A percentile compares a stretch with the other conserved stretches of the same genome.
Conservation (phyloP, 352 stramenopile species). For the Phytophthora vignae region DNA sequence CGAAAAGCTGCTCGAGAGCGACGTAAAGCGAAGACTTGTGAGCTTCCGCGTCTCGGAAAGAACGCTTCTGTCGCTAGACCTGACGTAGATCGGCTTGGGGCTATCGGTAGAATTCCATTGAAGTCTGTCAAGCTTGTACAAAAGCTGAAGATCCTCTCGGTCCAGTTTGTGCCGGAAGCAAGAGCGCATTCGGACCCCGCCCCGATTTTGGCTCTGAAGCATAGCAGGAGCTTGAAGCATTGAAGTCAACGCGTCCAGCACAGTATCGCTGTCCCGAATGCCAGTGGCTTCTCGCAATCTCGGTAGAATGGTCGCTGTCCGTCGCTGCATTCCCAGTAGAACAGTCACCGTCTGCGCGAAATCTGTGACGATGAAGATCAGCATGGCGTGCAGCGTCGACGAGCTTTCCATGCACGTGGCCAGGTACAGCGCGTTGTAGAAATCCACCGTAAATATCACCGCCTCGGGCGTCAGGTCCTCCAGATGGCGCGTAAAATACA, state of each 20-base stretch:
- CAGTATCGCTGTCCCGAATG: background rate
- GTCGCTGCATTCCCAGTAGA: conserved; percentile 4
- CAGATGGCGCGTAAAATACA: conserved; percentile 14
- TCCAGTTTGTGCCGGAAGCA: conserved; percentile 12
- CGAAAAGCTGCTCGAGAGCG: background rate
- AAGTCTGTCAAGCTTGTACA: conserved; percentile 12
- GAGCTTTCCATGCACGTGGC: conserved; percentile 35
- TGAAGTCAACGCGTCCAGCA: conserved; percentile 6
- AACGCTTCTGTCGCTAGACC: background rate
- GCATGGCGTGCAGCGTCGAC: conserved; percentile 1
- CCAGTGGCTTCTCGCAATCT: background rate
- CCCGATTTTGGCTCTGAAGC: background rate
- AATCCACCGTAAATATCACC: conserved; percentile 34
- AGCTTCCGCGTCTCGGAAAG: conserved; percentile 1
- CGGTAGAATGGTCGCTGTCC: background rate
- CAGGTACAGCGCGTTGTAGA: conserved; percentile 36
- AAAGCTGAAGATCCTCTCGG: background rate
- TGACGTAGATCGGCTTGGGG: background rate
- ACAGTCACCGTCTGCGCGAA: conserved; percentile 12
- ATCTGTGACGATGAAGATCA: conserved; percentile 15
- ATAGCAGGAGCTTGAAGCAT: conserved; percentile 11
- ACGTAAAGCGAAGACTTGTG: background rate
- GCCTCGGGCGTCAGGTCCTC: conserved; percentile 29
- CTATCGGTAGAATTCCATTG: background rate
- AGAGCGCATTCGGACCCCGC: conserved; percentile 10